phyloP scores from a whole-genome alignment of 176 grass and related monocot genomes.

The Phyllostachys edulis region DNA sequence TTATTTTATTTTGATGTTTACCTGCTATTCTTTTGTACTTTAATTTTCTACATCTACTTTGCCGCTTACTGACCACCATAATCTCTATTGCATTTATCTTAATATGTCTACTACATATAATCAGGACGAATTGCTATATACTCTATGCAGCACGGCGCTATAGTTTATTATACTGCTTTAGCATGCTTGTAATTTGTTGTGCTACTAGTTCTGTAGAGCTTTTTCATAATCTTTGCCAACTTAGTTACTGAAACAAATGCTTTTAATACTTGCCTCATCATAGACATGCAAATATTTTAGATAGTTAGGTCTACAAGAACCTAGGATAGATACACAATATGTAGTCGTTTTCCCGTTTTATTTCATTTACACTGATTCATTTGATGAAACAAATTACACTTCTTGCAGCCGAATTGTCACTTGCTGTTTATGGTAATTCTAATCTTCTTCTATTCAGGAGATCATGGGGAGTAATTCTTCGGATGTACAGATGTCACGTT shows the following conservation, averaged over 20 bases:
- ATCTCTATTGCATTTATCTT: neutral
- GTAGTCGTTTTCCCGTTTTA: neutral
- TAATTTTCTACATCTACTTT: neutral
- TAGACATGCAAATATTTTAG: neutral
- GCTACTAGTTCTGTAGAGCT: neutral
- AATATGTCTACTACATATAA: neutral
- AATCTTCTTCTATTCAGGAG: constrained; percentile 24
- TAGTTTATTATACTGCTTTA: neutral
- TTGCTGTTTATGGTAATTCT: constrained; percentile 7
- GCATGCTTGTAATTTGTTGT: neutral
- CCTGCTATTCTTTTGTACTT: neutral
- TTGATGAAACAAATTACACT: constrained; percentile 6
- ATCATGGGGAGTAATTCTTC: constrained; percentile 53
- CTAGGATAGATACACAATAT: constrained; percentile 1
- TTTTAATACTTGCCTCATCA: neutral
- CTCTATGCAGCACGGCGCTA: neutral
- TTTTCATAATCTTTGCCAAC: neutral
- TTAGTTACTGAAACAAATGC: neutral
- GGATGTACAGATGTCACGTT: constrained; percentile 51
- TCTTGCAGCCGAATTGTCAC: neutral
- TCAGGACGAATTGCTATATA: neutral
- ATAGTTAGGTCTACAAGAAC: neutral
- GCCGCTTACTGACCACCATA: neutral
- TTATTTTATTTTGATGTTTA: constrained; percentile 7
- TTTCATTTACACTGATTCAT: neutral